Evolutionary conservation across 2,329 filamentous ascomycete species (phyloP), one percentile per base, ranked within the genome.

Genomic region (Ilyonectria mors-panacis): DNA sequence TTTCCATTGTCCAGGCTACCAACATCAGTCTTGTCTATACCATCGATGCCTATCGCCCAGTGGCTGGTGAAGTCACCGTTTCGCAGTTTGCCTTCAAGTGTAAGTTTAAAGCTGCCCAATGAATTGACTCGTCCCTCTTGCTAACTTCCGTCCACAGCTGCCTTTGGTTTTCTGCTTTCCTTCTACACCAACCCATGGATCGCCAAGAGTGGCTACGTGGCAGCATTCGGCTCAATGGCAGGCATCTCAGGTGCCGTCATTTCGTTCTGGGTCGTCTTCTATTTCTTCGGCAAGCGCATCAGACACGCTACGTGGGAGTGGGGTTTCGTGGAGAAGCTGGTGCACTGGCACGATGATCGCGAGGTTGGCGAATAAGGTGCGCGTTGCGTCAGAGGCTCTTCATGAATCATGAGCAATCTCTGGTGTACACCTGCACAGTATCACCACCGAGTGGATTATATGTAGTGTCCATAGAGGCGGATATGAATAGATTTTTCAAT

Each of bases 121-220:
- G 10, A 21, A n/a, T 37, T 44, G 2, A 39, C 30, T 4, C 21
- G 12, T 42, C 23, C n/a, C 26, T 44, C 2, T n/a, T n/a, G 26
- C 47, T 50, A 7, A 50, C 47, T 9, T 26, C 6, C 5, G 5
- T 7, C 10, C 3, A 37, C 33, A 69, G 67, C 82, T 80, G 76
- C 82, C 21, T 88, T 89, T 73, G 86, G 86, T n/a, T 89, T 89
- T 72, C 78, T 88, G 2, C 79, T 89, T 5, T 86, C 83, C 0
- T 88, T 89, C 75, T 89, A 88, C 73, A 88, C 85, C 9, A 89
- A 89, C 70, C 82, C 85, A 0, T 89, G 86, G 87, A 81, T 88
- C 51, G 60, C 57, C 30, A 60, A 82, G 67, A 73, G 74, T 1
- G 87, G 86, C 1, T 88, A 88, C 69, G 60, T 77, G n/a, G 77